phyloP scores from a whole-genome alignment of 1,284 basidiomycete genomes.

The Trametes pubescens region DNA sequence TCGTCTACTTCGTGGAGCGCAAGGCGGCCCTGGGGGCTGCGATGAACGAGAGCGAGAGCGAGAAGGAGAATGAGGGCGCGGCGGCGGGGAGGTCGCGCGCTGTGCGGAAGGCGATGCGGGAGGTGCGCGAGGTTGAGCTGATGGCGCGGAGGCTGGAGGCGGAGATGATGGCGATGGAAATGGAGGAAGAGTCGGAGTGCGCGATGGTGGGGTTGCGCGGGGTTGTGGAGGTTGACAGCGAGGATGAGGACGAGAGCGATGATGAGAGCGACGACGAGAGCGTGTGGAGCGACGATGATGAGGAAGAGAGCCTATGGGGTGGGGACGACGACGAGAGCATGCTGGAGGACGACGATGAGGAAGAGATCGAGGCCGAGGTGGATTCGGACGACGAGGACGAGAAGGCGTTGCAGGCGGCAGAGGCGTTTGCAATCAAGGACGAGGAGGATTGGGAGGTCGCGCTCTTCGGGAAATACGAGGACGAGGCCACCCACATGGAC shows the following conservation, averaged over 20 bases:
- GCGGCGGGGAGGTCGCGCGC: background rate
- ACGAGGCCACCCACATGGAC: slow-evolving; percentile 9
- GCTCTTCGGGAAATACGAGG: slow-evolving; percentile 18
- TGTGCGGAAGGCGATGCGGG: slow-evolving; percentile 15
- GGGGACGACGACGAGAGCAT: background rate
- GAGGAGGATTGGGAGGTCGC: slow-evolving; percentile 16
- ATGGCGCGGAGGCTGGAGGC: slow-evolving; percentile 16
- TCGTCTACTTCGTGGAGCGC: slow-evolving; percentile 18
- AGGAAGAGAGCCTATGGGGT: background rate
- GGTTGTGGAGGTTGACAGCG: slow-evolving; percentile 6
- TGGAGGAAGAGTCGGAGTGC: background rate
- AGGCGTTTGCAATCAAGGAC: background rate
- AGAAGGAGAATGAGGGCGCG: slow-evolving; percentile 13
- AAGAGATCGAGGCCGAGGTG: background rate
- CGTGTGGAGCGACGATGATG: background rate
- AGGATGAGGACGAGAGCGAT: slow-evolving; percentile 1
- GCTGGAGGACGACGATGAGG: background rate
- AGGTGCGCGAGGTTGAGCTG: slow-evolving; percentile 17
- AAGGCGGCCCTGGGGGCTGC: background rate
- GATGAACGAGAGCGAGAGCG: background rate
- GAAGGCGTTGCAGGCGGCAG: background rate
- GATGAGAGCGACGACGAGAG: background rate
- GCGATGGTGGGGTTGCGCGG: background rate
- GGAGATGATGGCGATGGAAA: background rate
- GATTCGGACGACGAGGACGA: background rate